Evolutionary conservation across 495 filamentous ascomycete genomes (phyloP).

Genomic region (Letharia columbiana): DNA sequence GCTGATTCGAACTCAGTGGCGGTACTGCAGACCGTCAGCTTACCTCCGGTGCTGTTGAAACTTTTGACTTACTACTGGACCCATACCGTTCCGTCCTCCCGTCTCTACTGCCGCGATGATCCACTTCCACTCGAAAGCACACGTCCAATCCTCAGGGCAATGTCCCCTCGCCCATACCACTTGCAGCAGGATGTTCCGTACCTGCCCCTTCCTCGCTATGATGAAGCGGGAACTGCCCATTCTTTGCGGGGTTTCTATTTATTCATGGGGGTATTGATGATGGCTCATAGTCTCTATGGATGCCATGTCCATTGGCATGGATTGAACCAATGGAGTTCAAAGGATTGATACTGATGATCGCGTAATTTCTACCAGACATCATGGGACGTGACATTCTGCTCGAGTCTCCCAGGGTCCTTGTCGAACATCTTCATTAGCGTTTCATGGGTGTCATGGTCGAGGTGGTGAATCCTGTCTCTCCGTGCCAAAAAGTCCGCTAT

Average conservation of each 20-base stretch:
- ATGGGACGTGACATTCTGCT: conserved; percentile 61
- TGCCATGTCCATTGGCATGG: conserved; percentile 7
- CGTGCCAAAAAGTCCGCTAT: conserved; percentile 82
- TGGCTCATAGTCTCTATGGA: neutral
- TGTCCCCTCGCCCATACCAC: conserved; percentile 42
- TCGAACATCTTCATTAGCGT: conserved; percentile 82
- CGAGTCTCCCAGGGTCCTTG: conserved; percentile 64
- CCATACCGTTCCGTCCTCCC: conserved; percentile 62
- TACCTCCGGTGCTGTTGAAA: neutral
- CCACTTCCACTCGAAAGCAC: conserved; percentile 59
- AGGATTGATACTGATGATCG: conserved; percentile 62
- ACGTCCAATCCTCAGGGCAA: conserved; percentile 59
- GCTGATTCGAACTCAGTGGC: neutral
- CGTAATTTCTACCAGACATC: conserved; percentile 87
- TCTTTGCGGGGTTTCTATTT: conserved; percentile 33
- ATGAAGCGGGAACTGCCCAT: conserved; percentile 56
- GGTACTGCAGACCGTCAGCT: neutral
- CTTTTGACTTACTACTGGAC: conserved; percentile 43
- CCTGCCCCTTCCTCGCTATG: conserved; percentile 57
- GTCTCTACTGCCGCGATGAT: conserved; percentile 52
- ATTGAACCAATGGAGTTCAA: conserved; percentile 9
- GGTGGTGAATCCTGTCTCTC: conserved; percentile 85
- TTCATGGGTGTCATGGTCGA: conserved; percentile 79
- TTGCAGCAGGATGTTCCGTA: conserved; percentile 54
- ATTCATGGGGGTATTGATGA: conserved; percentile 11